phyloP scores from a whole-genome alignment of 202 grass and related monocot species.

The Bolboschoenoplectus hybrid region DNA sequence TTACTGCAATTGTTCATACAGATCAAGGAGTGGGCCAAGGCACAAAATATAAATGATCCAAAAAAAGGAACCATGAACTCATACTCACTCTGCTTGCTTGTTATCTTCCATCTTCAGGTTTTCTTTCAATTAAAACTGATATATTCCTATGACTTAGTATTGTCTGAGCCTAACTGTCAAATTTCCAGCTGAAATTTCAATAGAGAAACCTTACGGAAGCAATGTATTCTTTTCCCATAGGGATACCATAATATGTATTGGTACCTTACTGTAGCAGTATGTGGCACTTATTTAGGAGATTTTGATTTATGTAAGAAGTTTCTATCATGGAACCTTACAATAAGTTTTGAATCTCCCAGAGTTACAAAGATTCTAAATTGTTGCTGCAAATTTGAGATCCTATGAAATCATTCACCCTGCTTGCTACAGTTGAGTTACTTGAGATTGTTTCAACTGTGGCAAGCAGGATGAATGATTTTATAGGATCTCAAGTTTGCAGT shows the following conservation, averaged over 20 bases:
- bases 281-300: not conserved
- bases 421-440: not conserved
- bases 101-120: conserved; percentile 97
- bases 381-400: conserved; percentile 7
- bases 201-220: not conserved
- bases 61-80: conserved; percentile 86
- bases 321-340: conserved; percentile 7
- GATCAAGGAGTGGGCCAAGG: conserved; percentile 99
- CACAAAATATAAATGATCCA: conserved; percentile 88
- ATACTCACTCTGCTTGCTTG: conserved; percentile 86
- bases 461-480: no score
- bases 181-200: not conserved
- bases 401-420: not conserved
- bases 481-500: no score
- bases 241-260: not conserved
- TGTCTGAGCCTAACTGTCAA: not conserved
- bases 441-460: no score
- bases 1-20: conserved; percentile 44
- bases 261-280: not conserved
- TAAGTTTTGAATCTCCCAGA: conserved; percentile 1
- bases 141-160: conserved; percentile 8
- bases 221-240: not conserved
- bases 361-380: not conserved
- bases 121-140: conserved; percentile 22
- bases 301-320: conserved; percentile 1